Conservation (phyloP, 1,284 basidiomycete genomes). For the Peniophora sp. region DNA sequence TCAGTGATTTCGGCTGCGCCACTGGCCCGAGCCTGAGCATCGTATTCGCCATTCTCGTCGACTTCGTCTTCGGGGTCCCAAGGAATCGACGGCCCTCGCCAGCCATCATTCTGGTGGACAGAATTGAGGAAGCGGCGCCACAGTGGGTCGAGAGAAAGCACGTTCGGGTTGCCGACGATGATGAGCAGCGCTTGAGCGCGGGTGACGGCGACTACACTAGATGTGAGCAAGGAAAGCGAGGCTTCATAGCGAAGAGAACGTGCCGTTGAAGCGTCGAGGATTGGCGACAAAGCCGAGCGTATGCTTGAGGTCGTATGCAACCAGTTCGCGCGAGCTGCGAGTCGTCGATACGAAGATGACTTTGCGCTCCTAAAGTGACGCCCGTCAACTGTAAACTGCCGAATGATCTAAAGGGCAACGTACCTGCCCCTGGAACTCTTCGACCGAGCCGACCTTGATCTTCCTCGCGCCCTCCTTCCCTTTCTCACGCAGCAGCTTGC, state of each 20-base stretch:
- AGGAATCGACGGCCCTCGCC: conserved; percentile 35
- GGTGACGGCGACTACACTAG: conserved; percentile 43
- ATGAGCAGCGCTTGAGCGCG: conserved; percentile 49
- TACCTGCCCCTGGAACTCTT: conserved; percentile 59
- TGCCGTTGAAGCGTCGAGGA: conserved; percentile 57
- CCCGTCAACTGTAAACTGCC: too few relatives aligned
- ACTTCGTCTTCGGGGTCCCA: conserved; percentile 35
- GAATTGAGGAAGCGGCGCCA: conserved; percentile 50
- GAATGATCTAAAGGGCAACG: too few relatives aligned
- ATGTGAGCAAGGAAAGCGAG: too few relatives aligned
- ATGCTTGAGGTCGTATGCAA: conserved; percentile 48
- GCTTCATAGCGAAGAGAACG: conserved; percentile 5
- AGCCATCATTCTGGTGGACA: conserved; percentile 38
- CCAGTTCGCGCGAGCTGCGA: conserved; percentile 45
- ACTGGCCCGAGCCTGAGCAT: conserved; percentile 18
- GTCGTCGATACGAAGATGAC: conserved; percentile 64
- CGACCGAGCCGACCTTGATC: conserved; percentile 56
- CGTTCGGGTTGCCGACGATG: conserved; percentile 44
- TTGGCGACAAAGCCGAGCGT: conserved; percentile 60
- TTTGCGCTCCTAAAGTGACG: conserved; percentile 57
- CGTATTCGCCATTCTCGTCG: conserved; percentile 21
- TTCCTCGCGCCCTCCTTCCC: conserved; percentile 15
- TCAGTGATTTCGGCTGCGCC: conserved; percentile 42
- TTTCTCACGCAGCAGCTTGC: conserved; percentile 17
- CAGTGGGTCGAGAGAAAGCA: conserved; percentile 47